Evolutionary conservation across 1,284 basidiomycete genomes (phyloP), one percentile per base, ranked within the genome.

Genomic region (Pterulicium gracile): DNA sequence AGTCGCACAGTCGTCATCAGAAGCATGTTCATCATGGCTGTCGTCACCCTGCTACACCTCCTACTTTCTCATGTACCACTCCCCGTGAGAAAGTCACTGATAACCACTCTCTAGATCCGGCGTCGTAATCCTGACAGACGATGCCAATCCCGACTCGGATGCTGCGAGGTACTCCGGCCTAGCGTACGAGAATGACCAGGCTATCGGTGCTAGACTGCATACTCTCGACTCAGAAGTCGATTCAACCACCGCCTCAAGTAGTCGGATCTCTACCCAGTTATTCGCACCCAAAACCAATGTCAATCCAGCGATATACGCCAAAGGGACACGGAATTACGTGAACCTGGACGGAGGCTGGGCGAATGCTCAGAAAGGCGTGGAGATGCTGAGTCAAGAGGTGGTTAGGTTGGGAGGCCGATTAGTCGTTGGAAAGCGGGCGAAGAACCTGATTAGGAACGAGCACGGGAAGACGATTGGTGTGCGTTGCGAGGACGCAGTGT

Each of bases 291-390:
- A 55, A 13, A 62, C 73, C 44, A 49, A 48, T 41, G 51, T 55
- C 2, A 65, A 61, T 17, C 35, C 55, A 7, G 54, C 52, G 24
- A 70, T 74, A 45, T 59, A 62, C 3, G 50, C 59, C 20, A 60
- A 56, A 39, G 36, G 36, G 19, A 39, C 36, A 24, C 53, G 56
- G 3, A 79, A 79, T 0, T 94, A 88, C 58, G 56, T 84, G 43
- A 95, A 93, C 58, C 67, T 65, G 1, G 79, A 87, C 32, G 80
- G 85, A 1, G 93, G 93, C 2, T 97, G 93, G 93, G 88, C 79
- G 1, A 73, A 85, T 58, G 88, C 92, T 1, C 70, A 75, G 1
- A 75, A 81, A 53, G 88, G 84, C 1, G 61, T 89, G 4, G 56
- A 64, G 3, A 63, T 75, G 10, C 64, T 88, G 49, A 73, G 85